Evolutionary conservation across 345 rosid species (phyloP), one percentile per base, ranked within the genome.

Genomic region (Capsella bursapastoris): DNA sequence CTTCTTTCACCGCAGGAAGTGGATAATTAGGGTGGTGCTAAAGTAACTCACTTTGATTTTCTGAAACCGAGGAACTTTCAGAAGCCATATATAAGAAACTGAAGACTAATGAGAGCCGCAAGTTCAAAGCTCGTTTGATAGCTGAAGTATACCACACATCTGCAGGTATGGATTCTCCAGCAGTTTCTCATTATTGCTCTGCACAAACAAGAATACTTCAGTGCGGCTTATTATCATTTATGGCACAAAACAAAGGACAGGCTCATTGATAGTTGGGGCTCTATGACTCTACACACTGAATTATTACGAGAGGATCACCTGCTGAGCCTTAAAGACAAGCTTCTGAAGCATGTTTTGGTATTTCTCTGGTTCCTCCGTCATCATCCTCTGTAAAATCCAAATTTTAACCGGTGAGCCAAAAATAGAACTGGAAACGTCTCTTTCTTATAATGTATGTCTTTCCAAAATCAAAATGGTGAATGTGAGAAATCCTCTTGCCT

Each of bases 141-240:
- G 77, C 81, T 95, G 96, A 82, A 92, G 93, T 78, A 95, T 86
- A 83, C 99, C 98, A 16, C 91, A 88, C 90, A 95, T 92, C 88
- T 95, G 99, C 82, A 95, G 91, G 78, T 92, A 95, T 18, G 97
- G 98, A 77, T 95, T 95, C 82, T 95, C 97, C 83, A 95, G 83
- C 71, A 95, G 80, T 79, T 92, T 92, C 81, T 95, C 99, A 45
- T 95, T 95, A 83, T 95, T 95, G 86, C 96, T 95, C 99, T 92
- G 89, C 73, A 78, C 27, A 61, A 69, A 76, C 70, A 64, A 49
- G 15, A 38, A 51, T 41, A 62, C 12, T 57, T 52, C 31, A 75
- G 40, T 18, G 48, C 34, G 18, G 52, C 34, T 47, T 45, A 18
- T 34, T 61, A n/a, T 35, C 49, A 38, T 53, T 31, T 35, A 50